Percentiles rank a stretch among this genome's conserved stretches.
These are phyloP conservation scores for Aspergillus neoniger DNA, from an alignment of 2,329 filamentous ascomycete genomes.

Conservation along the genomic window DNA sequence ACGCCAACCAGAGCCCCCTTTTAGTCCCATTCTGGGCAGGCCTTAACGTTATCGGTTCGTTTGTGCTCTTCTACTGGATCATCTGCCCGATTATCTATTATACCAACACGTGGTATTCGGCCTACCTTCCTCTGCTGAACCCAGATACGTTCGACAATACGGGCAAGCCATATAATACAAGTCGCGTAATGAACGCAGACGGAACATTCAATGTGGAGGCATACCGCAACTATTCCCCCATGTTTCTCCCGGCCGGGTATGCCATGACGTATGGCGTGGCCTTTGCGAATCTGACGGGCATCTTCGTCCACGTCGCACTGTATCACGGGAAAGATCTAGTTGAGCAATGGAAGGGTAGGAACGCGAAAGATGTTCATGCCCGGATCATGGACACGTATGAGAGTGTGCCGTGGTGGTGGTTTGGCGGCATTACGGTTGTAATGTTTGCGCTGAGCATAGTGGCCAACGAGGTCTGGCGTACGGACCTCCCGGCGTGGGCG, in stretches of 20 bases:
- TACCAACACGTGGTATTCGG: slow-evolving; percentile 59
- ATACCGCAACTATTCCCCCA: slow-evolving; percentile 66
- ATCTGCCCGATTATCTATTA: slow-evolving; percentile 49
- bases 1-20: slow-evolving; percentile 67
- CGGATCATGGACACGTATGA: slow-evolving; percentile 47
- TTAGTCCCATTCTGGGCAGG: slow-evolving; percentile 61
- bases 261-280: slow-evolving; percentile 59
- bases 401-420: slow-evolving; percentile 52
- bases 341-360: slow-evolving; percentile 36
- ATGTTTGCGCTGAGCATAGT: slow-evolving; percentile 42
- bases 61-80: slow-evolving; percentile 48
- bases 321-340: slow-evolving; percentile 43
- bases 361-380: slow-evolving; percentile 45
- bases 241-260: slow-evolving; percentile 65
- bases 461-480: slow-evolving; percentile 47
- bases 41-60: slow-evolving; percentile 47
- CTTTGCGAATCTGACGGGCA: slow-evolving; percentile 67
- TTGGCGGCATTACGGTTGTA: slow-evolving; percentile 39
- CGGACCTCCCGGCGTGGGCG: slow-evolving; percentile 49
- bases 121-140: slow-evolving; percentile 64
- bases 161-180: slow-evolving; percentile 61
- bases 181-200: slow-evolving; percentile 59
- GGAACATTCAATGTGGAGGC: slow-evolving; percentile 60
- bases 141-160: slow-evolving; percentile 66
- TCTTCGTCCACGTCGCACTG: slow-evolving; percentile 42